A percentile compares a stretch with the other conserved stretches of the same genome.
Evolutionary conservation across 805 yeast species (phyloP).

Genomic region (Lipomyces chichibuensis): DNA sequence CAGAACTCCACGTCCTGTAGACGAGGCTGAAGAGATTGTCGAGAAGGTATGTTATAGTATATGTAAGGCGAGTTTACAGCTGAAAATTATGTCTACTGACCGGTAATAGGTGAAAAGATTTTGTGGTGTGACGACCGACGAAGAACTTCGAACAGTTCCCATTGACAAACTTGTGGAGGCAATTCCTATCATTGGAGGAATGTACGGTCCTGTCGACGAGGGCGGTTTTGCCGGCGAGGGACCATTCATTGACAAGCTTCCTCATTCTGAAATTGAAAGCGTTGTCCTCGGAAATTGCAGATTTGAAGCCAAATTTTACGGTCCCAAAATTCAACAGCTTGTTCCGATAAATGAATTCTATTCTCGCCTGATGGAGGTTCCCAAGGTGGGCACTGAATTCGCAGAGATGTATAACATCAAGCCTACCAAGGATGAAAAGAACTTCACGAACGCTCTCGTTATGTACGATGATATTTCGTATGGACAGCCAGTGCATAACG

Average conservation of each 20-base stretch:
- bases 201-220: conserved; percentile 40
- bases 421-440: conserved; percentile 12
- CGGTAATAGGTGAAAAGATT: conserved; percentile 17
- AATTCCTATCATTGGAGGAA: conserved; percentile 35
- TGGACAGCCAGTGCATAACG: conserved; percentile 31
- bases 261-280: conserved; percentile 31
- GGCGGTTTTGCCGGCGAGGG: conserved; percentile 37
- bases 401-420: conserved; percentile 22
- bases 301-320: conserved; percentile 37
- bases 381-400: conserved; percentile 19
- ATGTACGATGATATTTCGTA: conserved; percentile 34
- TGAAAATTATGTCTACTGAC: neutral
- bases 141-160: conserved; percentile 35
- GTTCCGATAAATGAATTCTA: conserved; percentile 23
- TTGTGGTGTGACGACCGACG: conserved; percentile 30
- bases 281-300: conserved; percentile 41
- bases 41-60: conserved; percentile 4
- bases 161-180: conserved; percentile 39
- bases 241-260: conserved; percentile 25
- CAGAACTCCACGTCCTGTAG: conserved; percentile 34
- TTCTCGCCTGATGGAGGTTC: conserved; percentile 19
- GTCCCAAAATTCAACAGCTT: conserved; percentile 19
- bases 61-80: conserved; percentile 5
- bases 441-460: conserved; percentile 14
- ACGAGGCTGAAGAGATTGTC: conserved; percentile 35